Conservation (phyloP, 441 rosid species). For the Jatropha multifida region DNA sequence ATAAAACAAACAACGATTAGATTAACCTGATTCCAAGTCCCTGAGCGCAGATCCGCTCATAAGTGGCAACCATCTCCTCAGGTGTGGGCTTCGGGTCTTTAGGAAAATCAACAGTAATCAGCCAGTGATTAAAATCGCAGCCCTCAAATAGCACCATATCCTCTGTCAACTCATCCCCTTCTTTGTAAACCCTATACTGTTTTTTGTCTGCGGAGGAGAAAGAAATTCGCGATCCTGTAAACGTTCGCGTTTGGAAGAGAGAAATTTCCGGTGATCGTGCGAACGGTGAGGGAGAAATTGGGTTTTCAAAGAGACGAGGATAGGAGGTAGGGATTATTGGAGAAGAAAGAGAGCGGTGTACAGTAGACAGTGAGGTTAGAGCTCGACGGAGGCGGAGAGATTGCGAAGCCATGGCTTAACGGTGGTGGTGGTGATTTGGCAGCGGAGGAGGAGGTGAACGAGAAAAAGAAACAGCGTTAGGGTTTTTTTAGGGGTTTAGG, state of each 20-base stretch:
- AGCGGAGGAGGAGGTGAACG: too few relatives aligned
- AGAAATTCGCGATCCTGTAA: slow-evolving; percentile 27
- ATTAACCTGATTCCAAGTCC: slow-evolving; percentile 57
- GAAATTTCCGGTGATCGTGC: neutral
- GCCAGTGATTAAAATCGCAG: slow-evolving; percentile 80
- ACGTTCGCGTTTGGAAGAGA: slow-evolving; percentile 24
- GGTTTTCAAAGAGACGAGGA: neutral
- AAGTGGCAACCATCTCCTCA: slow-evolving; percentile 66
- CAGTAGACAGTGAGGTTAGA: slow-evolving; percentile 11
- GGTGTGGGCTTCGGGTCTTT: slow-evolving; percentile 49
- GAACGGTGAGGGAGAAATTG: neutral
- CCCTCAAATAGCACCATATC: slow-evolving; percentile 71
- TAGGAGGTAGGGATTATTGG: neutral
- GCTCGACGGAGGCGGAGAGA: slow-evolving; percentile 27
- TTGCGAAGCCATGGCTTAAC: slow-evolving; percentile 25
- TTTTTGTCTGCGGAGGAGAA: slow-evolving; percentile 27
- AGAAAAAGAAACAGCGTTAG: neutral
- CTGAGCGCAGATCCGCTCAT: slow-evolving; percentile 63
- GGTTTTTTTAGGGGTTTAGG: slow-evolving; percentile 12
- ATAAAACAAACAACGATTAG: neutral
- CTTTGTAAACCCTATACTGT: slow-evolving; percentile 42
- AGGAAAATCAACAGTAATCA: slow-evolving; percentile 66
- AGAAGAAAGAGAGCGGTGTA: slow-evolving; percentile 15
- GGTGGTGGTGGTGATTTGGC: neutral
- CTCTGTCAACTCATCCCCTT: slow-evolving; percentile 64